A percentile compares a stretch with the other conserved stretches of the same genome.
These are phyloP conservation scores for Sporothrix humicola DNA, from an alignment of 2,329 filamentous ascomycete genomes.

Conservation along the genomic window DNA sequence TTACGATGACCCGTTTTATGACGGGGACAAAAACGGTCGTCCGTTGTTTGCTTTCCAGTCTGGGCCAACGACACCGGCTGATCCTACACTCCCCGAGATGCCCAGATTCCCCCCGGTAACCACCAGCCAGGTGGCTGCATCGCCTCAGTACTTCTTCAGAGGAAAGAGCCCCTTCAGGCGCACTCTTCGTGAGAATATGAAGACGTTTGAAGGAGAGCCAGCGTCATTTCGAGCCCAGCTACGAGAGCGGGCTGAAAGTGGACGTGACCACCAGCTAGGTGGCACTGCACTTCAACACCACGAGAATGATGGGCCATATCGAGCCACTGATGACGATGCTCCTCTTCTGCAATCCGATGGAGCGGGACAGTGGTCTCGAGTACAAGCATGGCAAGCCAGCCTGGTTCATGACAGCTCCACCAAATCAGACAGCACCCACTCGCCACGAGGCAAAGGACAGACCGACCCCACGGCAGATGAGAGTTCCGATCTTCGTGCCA, in stretches of 20 bases:
- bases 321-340: constrained; percentile 26
- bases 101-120: background rate
- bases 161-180: constrained; percentile 62
- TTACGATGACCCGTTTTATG: constrained; percentile 34
- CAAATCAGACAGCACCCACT: constrained; percentile 29
- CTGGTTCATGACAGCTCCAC: constrained; percentile 32
- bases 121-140: background rate
- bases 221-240: background rate
- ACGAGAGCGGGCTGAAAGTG: background rate
- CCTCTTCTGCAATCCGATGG: constrained; percentile 34
- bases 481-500: background rate
- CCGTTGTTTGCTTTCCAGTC: constrained; percentile 34
- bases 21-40: background rate
- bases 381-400: constrained; percentile 38
- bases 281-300: background rate
- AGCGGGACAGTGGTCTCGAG: constrained; percentile 37
- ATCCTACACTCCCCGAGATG: background rate
- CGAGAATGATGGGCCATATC: background rate
- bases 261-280: background rate
- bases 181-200: constrained; percentile 56
- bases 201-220: constrained; percentile 43
- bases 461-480: background rate
- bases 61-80: constrained; percentile 32
- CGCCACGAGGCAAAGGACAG: constrained; percentile 19
- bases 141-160: constrained; percentile 54